Evolutionary conservation across 75 land plant species (phyloP).

Genomic region (Pinus albicaulis): DNA sequence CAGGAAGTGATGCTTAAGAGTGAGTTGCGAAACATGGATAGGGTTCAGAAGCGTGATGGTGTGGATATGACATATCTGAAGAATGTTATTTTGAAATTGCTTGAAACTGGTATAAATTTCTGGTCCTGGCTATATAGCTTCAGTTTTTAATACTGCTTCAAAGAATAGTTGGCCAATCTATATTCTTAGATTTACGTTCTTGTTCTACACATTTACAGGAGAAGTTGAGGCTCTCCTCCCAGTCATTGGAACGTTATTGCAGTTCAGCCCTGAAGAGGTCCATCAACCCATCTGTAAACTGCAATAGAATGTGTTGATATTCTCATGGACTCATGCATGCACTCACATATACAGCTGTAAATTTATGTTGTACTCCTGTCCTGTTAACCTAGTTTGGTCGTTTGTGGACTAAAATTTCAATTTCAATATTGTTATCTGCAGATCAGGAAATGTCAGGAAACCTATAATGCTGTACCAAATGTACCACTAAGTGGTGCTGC

Average conservation of each 20-base stretch:
- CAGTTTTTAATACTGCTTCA: neutral
- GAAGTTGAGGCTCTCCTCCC: conserved; percentile 98
- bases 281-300: neutral
- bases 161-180: neutral
- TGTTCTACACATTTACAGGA: conserved; percentile 37
- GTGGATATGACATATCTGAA: conserved; percentile 97
- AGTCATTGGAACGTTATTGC: conserved; percentile 84
- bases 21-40: conserved; percentile 84
- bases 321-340: neutral
- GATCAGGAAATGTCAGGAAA: conserved; percentile 80
- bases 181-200: neutral
- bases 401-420: neutral
- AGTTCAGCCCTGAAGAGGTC: conserved; percentile 99
- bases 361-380: neutral
- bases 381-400: neutral
- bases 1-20: conserved; percentile 86
- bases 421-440: conserved; percentile 23
- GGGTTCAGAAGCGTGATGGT: conserved; percentile 68
- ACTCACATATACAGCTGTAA: neutral
- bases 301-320: neutral
- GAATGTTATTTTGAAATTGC: conserved; percentile 89
- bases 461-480: conserved; percentile 45
- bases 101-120: conserved; percentile 81
- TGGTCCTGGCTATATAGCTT: neutral
- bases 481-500: conserved; percentile 42